A percentile compares a stretch with the other conserved stretches of the same genome.
These are phyloP conservation scores for Starmerella khaoyaiensis DNA, from an alignment of 805 yeast genomes.

Conservation along the genomic window DNA sequence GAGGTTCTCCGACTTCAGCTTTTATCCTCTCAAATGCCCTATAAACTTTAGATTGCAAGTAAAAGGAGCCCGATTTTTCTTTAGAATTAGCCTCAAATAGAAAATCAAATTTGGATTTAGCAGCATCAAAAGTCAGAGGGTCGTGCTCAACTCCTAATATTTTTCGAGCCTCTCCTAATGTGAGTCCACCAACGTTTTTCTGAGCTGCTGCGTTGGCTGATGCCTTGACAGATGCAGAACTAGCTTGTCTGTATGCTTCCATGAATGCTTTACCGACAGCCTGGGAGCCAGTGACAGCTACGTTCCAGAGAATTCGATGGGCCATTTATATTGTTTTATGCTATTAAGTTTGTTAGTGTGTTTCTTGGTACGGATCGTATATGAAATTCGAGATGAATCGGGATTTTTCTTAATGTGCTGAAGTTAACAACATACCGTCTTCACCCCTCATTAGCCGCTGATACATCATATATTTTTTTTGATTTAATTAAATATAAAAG, in stretches of 20 bases:
- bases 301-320: slow-evolving; percentile 79
- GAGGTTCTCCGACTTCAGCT: slow-evolving; percentile 45
- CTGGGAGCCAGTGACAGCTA: slow-evolving; percentile 84
- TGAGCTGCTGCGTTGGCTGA: slow-evolving; percentile 36
- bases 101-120: slow-evolving; percentile 63
- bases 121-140: slow-evolving; percentile 36
- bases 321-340: no score
- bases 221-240: slow-evolving; percentile 69
- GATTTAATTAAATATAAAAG: no score
- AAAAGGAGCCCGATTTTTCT: slow-evolving; percentile 93
- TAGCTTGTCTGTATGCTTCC: slow-evolving; percentile 95
- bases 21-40: slow-evolving; percentile 87
- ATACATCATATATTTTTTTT: no score
- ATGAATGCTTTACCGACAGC: slow-evolving; percentile 92
- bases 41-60: slow-evolving; percentile 81
- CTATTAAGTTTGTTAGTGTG: no score
- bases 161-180: slow-evolving; percentile 81
- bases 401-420: neutral
- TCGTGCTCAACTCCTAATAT: slow-evolving; percentile 65
- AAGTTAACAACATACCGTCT: no score
- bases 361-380: no score
- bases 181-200: slow-evolving; percentile 54
- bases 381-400: neutral
- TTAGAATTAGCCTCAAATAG: slow-evolving; percentile 79
- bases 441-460: no score